Base-by-base conservation (phyloP, 2,329 filamentous ascomycete genomes). In the Beauveria sp. region DNA sequence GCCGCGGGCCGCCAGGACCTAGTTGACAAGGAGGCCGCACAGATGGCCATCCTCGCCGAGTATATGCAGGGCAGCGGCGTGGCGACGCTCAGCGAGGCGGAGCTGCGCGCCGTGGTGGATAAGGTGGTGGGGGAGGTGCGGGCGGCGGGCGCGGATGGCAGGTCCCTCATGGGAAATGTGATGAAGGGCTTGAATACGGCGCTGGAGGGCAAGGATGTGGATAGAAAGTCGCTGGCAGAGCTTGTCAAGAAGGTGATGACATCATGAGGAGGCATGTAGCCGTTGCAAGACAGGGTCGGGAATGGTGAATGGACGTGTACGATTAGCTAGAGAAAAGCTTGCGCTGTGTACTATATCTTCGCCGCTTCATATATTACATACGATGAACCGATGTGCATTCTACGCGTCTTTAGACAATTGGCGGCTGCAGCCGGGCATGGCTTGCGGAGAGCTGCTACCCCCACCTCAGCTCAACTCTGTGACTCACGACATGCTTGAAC, bases 21-120 rank as follows among this genome's bases (percentile, higher is more conserved):
- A 41, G 87, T 83, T 0, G 82, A 85, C 61, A 89, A 89, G 75
- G 89, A 93, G 76, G 77, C 84, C 63, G 76, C 75, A 12, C 88
- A 92, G 74, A 75, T 88, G 54, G 74, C 74, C 37, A 79, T 93
- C 2, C 70, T 92, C 67, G 79, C 87, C 44, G 85, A 85, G 67
- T 91, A 91, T 72, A 76, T 84, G 4, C 77, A 79, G 8, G 77
- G 75, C 63, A 84, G 84, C 65, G 81, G 80, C 8, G 80, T 91
- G 14, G 76, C 85, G 71, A 80, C 79, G 14, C 67, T 91, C 58
- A 73, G 76, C 2, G 78, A 81, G 63, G 83, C 81, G 5, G 82
- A 90, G 70, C 75, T 92, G 22, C 77, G 76, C 68, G 71, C 70
- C 3, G 67, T 84, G 12, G 80, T 89, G 20, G 72, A 75, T 60